Evolutionary conservation across 2,329 filamentous ascomycete genomes (phyloP).

Genomic region (Paraphaeosphaeria sporulosa): DNA sequence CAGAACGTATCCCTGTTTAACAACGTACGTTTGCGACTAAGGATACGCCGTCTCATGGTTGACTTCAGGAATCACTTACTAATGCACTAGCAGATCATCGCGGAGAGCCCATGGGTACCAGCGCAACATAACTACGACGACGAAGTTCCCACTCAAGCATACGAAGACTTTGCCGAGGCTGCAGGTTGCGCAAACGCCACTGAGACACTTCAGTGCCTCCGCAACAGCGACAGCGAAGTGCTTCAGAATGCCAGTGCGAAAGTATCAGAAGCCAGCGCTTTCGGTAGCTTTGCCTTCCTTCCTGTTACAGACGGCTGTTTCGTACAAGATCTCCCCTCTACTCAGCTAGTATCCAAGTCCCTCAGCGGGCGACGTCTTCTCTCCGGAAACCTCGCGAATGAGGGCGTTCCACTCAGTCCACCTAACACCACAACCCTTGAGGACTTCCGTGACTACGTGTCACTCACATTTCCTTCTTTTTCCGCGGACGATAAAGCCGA

Average conservation of each 20-base stretch:
- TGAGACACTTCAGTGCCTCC: conserved; percentile 39
- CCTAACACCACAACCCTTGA: conserved; percentile 35
- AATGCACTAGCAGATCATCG: conserved; percentile 32
- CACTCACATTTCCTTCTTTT: conserved; percentile 46
- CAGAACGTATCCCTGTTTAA: conserved; percentile 40
- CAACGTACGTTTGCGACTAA: conserved; percentile 41
- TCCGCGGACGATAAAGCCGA: conserved; percentile 33
- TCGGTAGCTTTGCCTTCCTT: conserved; percentile 52
- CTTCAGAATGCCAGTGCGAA: conserved; percentile 40
- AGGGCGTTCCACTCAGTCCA: conserved; percentile 50
- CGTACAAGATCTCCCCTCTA: conserved; percentile 46
- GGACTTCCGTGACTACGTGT: conserved; percentile 41
- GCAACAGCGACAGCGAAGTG: conserved; percentile 29
- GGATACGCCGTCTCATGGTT: conserved; percentile 20
- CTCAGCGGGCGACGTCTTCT: conserved; percentile 39
- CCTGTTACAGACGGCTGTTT: conserved; percentile 52
- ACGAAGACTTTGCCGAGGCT: conserved; percentile 36
- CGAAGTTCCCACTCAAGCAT: conserved; percentile 38
- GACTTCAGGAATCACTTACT: conserved; percentile 24
- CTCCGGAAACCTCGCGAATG: conserved; percentile 47
- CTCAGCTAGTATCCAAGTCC: conserved; percentile 31
- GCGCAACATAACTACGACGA: conserved; percentile 44
- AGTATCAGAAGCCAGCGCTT: conserved; percentile 43
- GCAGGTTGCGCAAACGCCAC: conserved; percentile 33
- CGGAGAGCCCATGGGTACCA: conserved; percentile 43